These are phyloP conservation scores for Rhynchospora tenuis DNA, from an alignment of 176 grass and related monocot genomes.

Conservation along the genomic window DNA sequence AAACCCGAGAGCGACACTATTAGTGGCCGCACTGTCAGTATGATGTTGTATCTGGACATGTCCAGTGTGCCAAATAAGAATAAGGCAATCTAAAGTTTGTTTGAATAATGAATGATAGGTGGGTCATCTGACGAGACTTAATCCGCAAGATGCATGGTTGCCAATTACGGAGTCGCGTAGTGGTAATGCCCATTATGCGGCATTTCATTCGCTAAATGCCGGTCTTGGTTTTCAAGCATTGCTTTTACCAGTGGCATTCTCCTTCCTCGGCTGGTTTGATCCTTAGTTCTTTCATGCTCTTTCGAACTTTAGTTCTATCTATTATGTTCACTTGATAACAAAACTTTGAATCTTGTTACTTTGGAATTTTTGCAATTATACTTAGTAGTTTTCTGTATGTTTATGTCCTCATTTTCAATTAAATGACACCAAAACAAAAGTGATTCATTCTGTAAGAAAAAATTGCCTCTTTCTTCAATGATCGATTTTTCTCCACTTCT, in stretches of 20 bases:
- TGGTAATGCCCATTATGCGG: conserved; percentile 86
- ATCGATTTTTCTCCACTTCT: too few relatives aligned
- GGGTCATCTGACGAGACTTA: conserved; percentile 83
- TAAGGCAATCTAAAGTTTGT: neutral
- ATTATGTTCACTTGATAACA: neutral
- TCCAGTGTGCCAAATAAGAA: neutral
- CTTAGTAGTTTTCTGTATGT: neutral
- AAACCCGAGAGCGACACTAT: neutral
- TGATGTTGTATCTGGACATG: neutral
- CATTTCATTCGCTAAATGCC: conserved; percentile 90
- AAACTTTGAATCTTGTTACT: too few relatives aligned
- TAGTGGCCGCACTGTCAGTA: neutral
- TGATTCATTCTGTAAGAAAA: neutral
- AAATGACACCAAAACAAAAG: neutral
- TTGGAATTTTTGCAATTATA: neutral
- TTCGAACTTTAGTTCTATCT: neutral
- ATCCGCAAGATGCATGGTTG: conserved; percentile 95
- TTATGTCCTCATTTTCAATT: neutral
- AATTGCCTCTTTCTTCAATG: neutral
- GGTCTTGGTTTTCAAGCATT: conserved; percentile 94
- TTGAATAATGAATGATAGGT: conserved; percentile 29
- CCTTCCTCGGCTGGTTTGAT: conserved; percentile 65
- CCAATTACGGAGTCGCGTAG: conserved; percentile 93
- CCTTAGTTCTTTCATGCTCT: neutral
- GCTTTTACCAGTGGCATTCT: conserved; percentile 84